Percentiles rank a stretch among this genome's conserved stretches.
Evolutionary conservation across 345 rosid genomes (phyloP).

Genomic region (Draba incana): DNA sequence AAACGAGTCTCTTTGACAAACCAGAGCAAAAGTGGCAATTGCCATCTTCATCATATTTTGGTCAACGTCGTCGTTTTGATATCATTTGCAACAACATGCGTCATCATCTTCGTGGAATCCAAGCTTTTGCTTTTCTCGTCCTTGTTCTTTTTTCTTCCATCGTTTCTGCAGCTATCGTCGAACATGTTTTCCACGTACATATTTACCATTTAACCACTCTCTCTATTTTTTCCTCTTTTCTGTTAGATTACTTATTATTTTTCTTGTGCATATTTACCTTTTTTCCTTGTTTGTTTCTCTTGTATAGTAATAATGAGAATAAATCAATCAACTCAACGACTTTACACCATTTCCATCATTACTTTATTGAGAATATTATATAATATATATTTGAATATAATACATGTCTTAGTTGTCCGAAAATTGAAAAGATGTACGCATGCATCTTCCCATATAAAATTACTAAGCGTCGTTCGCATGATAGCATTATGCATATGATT

Average conservation of each 20-base stretch:
- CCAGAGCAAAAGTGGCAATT: too few relatives aligned
- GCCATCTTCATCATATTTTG: background rate
- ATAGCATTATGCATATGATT: too few relatives aligned
- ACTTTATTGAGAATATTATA: background rate
- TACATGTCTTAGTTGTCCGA: background rate
- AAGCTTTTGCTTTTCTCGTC: slow-evolving; percentile 17
- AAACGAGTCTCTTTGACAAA: too few relatives aligned
- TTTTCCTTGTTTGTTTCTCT: too few relatives aligned
- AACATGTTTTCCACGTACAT: slow-evolving; percentile 72
- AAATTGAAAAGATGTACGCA: background rate
- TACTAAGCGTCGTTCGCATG: background rate
- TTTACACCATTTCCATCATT: too few relatives aligned
- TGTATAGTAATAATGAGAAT: too few relatives aligned
- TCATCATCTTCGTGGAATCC: background rate
- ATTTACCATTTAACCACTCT: slow-evolving; percentile 25
- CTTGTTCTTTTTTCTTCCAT: slow-evolving; percentile 39
- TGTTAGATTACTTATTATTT: too few relatives aligned
- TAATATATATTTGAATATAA: background rate
- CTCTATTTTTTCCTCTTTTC: background rate
- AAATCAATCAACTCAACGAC: too few relatives aligned
- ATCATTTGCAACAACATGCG: slow-evolving; percentile 10
- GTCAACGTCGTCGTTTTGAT: slow-evolving; percentile 1
- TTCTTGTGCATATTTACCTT: too few relatives aligned
- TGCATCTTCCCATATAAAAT: background rate
- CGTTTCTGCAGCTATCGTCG: slow-evolving; percentile 68